These are phyloP conservation scores for Neofusicoccum laricinum DNA, from an alignment of 2,329 filamentous ascomycete genomes.

Conservation along the genomic window DNA sequence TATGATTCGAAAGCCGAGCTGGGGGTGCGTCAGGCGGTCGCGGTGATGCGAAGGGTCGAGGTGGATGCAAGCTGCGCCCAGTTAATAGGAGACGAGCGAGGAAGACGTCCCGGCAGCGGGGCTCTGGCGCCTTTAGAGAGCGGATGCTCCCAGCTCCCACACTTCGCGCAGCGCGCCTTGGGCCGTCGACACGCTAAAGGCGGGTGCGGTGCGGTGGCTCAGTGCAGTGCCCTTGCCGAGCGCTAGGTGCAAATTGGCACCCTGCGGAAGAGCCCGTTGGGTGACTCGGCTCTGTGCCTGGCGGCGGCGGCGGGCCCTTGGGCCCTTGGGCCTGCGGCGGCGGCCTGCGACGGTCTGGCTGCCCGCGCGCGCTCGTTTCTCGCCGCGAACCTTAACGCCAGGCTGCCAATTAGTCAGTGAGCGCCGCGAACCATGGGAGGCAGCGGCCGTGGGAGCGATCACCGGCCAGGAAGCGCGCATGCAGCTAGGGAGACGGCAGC, in stretches of 20 bases:
- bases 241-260: conserved; percentile 10
- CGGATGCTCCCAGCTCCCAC: conserved; percentile 13
- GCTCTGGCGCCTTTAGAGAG: conserved; percentile 15
- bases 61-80: conserved; percentile 15
- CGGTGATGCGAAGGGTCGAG: conserved; percentile 11
- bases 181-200: conserved; percentile 11
- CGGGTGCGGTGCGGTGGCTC: conserved; percentile 12
- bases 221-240: conserved; percentile 12
- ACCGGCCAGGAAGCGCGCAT: conserved; percentile 9
- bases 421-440: conserved; percentile 7
- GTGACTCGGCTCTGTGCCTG: conserved; percentile 14
- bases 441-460: conserved; percentile 2
- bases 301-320: conserved; percentile 1
- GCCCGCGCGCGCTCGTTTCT: conserved; percentile 14
- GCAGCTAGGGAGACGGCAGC: conserved; percentile 4
- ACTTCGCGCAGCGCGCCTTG: background rate
- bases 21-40: conserved; percentile 13
- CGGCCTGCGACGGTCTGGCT: conserved; percentile 4
- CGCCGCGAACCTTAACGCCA: conserved; percentile 10
- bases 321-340: background rate
- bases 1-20: conserved; percentile 13
- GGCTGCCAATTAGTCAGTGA: conserved; percentile 8
- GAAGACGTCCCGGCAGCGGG: conserved; percentile 15
- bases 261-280: conserved; percentile 13
- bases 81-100: conserved; percentile 15